Evolutionary conservation across 352 stramenopile species (phyloP), one percentile per base, ranked within the genome.

Genomic region (Discostella stelligera): DNA sequence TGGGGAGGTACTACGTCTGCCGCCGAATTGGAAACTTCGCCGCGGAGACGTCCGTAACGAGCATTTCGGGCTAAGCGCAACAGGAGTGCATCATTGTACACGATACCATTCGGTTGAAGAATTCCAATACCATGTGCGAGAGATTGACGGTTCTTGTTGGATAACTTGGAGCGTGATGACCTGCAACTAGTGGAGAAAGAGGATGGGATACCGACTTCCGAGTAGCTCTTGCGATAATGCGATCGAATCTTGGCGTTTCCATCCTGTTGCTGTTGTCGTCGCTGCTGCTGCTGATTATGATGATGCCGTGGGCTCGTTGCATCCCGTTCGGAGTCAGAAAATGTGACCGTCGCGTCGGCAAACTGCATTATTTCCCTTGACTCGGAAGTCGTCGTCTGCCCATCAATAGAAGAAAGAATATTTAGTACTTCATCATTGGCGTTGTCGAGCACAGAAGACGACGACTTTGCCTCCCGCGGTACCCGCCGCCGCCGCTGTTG

Each of bases 21-120:
- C n/a, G n/a, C n/a, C n/a, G n/a, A n/a, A 60, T 60, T 14, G 8
- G 21, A 14, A 21, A 64, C 21, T 59, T 62, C 46, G 30, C 55
- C 49, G 6, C 62, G n/a, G 8, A 60, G n/a, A 53, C 56, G 41
- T 55, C 39, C 30, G 44, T 56, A 71, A 9, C 41, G 52, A 32
- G 66, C 48, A 27, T 80, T 59, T 65, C 66, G 50, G 49, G 73
- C 65, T 49, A 80, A 59, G 48, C 65, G 32, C 16, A 72, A 41
- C 13, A 80, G 53, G 0, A 80, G 53, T 30, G 73, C 66, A 72
- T 80, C 66, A 54, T 80, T 66, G 53, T 74, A 75, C 1, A 80
- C 60, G 14, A 80, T 64, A 14, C 73, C 73, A 59, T 80, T 60
- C 0, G 73, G 23, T 50, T 76, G 66, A 18, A 80, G 56, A 59